Evolutionary conservation across 1,284 basidiomycete genomes (phyloP).

Genomic region (Rhizoctonia solani): DNA sequence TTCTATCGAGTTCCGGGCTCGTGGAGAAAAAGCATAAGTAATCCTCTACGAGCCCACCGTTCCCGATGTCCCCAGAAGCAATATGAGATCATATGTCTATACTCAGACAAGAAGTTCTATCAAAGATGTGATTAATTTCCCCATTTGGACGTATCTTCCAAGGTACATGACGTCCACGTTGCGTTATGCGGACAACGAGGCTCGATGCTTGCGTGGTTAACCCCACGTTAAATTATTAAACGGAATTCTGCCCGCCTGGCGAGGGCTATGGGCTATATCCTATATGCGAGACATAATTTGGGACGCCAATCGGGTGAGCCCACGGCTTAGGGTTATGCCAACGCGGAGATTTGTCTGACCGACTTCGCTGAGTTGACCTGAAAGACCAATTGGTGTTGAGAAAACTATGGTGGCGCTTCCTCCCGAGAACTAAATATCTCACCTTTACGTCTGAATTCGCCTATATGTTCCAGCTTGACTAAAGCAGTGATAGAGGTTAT

Average conservation of each 20-base stretch:
- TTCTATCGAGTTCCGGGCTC: neutral
- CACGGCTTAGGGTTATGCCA: too few relatives aligned
- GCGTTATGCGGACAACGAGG: neutral
- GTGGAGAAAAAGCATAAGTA: constrained; percentile 17
- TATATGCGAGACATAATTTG: too few relatives aligned
- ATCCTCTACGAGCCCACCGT: neutral
- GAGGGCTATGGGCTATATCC: neutral
- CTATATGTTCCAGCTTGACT: too few relatives aligned
- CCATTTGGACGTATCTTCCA: neutral
- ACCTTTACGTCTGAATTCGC: too few relatives aligned
- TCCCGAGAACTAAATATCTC: too few relatives aligned
- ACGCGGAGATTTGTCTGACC: too few relatives aligned
- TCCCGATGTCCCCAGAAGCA: neutral
- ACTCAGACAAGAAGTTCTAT: neutral
- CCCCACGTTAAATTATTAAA: neutral
- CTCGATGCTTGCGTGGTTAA: neutral
- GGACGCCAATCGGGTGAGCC: too few relatives aligned
- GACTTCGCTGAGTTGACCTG: too few relatives aligned
- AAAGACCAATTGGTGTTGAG: too few relatives aligned
- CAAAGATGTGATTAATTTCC: neutral
- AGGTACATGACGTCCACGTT: neutral
- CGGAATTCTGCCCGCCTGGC: neutral
- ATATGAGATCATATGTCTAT: neutral
- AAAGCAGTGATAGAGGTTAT: too few relatives aligned
- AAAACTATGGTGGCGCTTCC: too few relatives aligned